phyloP scores from a whole-genome alignment of 805 yeast species.

The Schizosaccharomyces japonicus region DNA sequence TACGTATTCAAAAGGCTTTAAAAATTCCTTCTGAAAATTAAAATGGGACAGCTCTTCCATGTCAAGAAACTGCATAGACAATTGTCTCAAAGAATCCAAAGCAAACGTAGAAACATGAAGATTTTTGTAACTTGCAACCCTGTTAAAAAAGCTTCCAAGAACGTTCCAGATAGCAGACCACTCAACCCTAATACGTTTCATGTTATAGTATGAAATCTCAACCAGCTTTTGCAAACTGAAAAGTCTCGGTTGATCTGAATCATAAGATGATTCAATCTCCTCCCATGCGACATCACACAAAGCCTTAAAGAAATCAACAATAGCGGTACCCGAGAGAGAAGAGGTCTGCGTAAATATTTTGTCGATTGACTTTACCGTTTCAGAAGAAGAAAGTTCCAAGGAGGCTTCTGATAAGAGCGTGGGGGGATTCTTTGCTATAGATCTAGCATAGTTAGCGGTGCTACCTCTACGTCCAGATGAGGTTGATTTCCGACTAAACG shows the following conservation, averaged over 20 bases:
- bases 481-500: background rate
- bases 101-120: slow-evolving; percentile 67
- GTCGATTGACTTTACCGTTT: slow-evolving; percentile 30
- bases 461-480: background rate
- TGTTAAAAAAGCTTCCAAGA: slow-evolving; percentile 69
- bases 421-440: slow-evolving; percentile 10
- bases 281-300: slow-evolving; percentile 67
- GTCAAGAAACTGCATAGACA: slow-evolving; percentile 75
- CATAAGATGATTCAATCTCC: slow-evolving; percentile 73
- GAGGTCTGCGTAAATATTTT: slow-evolving; percentile 67
- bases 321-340: slow-evolving; percentile 56
- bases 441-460: background rate
- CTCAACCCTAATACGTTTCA: slow-evolving; percentile 85
- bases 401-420: background rate
- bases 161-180: slow-evolving; percentile 92
- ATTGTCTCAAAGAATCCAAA: slow-evolving; percentile 75
- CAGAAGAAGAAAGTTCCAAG: background rate
- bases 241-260: slow-evolving; percentile 62
- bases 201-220: slow-evolving; percentile 91
- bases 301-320: slow-evolving; percentile 68
- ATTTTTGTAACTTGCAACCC: slow-evolving; percentile 58
- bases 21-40: slow-evolving; percentile 81
- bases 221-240: slow-evolving; percentile 87
- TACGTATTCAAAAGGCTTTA: slow-evolving; percentile 70
- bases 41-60: slow-evolving; percentile 87